phyloP scores from a whole-genome alignment of 179 eudicot genomes.

The Camellia oleifera region DNA sequence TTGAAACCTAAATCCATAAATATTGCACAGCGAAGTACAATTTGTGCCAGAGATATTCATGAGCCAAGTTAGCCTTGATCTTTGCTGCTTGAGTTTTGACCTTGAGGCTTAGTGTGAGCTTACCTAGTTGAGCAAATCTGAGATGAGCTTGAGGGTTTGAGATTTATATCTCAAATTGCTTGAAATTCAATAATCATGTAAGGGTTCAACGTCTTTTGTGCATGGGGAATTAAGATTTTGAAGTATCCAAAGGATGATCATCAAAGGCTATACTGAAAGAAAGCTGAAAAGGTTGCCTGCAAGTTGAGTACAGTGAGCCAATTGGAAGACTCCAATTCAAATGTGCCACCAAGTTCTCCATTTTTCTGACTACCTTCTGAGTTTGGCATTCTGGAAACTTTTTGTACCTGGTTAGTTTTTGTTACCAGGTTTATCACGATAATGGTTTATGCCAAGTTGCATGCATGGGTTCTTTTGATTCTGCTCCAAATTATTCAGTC shows the following conservation, averaged over 20 bases:
- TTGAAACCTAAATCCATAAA: not conserved
- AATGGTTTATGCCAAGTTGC: not conserved
- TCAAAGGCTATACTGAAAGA: not conserved
- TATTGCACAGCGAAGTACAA: too few relatives aligned
- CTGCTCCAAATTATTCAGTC: not conserved
- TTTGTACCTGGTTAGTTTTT: not conserved
- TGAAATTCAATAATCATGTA: not conserved
- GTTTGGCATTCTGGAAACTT: not conserved
- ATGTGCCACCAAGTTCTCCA: not conserved
- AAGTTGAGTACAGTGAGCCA: not conserved
- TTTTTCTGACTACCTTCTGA: not conserved
- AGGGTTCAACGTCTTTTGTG: not conserved
- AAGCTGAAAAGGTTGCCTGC: slow-evolving; percentile 1
- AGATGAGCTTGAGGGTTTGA: not conserved
- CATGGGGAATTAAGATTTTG: not conserved
- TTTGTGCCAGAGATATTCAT: not conserved
- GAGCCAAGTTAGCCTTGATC: not conserved
- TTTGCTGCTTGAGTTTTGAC: not conserved
- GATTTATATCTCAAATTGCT: not conserved
- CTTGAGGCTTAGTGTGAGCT: not conserved
- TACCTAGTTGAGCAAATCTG: not conserved
- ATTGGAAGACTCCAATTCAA: not conserved
- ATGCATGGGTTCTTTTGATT: not conserved
- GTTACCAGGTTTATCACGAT: not conserved
- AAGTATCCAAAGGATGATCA: not conserved